Base-by-base conservation (phyloP, 2,329 filamentous ascomycete species). In the Blastomyces parvus region DNA sequence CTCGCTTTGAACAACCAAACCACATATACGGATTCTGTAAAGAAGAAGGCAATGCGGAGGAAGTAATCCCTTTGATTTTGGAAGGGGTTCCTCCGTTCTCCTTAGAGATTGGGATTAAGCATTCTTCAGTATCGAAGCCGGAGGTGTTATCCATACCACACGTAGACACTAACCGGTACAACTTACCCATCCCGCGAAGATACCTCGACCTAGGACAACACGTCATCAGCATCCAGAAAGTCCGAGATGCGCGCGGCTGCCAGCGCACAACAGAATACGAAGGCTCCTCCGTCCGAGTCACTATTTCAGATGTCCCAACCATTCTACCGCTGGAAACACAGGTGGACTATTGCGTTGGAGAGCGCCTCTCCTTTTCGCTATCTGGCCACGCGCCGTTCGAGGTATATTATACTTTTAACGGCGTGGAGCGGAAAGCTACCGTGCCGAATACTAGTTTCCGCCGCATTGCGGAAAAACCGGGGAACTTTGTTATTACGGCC, bases 1-100 rank as follows among this genome's bases (percentile, higher is more conserved):
- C 92, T 3, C 82, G 83, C 5, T 99, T 99, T 72, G 82, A 84
- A 64, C 90, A 90, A 68, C 90, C 92, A 2, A 92, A 92, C 19
- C 94, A 94, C 74, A 92, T 90, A 0, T 97, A 97, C 81, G 96
- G 94, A 73, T 96, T 93, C 76, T 99, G 94, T 78, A 88, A 91
- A 74, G 87, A 91, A 58, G 90, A 96, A 70, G 84, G 88, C 60
- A 85, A 86, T 62, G 85, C 87, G 40, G 90, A 95, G 70, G 92
- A 99, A 71, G 86, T 85, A 50, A 96, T 99, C 62, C 92, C 93
- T 0, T 88, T 99, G 64, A 87, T 84, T 1, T 82, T 99, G 22
- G 88, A 88, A 64, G 94, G 94, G 48, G 81, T 88, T 19, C 86
- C 93, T 7, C 94, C 94, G 0, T 99, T 99, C 78, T 88, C 87